These are phyloP conservation scores for Penicillium decumbens DNA, from an alignment of 2,329 filamentous ascomycete genomes.

Conservation along the genomic window DNA sequence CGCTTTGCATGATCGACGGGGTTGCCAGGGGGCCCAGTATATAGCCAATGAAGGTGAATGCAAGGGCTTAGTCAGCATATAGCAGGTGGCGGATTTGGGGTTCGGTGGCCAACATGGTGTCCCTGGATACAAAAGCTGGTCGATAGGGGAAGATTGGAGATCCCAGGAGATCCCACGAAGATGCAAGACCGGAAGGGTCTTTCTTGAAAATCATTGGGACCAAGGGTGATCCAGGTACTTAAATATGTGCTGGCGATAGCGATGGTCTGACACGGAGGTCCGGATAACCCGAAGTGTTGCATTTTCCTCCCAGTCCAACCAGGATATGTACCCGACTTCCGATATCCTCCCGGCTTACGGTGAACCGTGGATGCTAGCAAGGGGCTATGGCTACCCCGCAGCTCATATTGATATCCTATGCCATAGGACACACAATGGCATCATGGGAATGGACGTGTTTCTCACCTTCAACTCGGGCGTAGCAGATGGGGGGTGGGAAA, in stretches of 20 bases:
- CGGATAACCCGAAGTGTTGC: slow-evolving; percentile 4
- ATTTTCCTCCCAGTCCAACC: slow-evolving; percentile 1
- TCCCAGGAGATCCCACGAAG: background rate
- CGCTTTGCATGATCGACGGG: slow-evolving; percentile 4
- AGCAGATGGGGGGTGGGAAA: background rate
- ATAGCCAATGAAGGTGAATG: background rate
- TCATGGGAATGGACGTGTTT: slow-evolving; percentile 5
- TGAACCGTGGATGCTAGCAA: background rate
- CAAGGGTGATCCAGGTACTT: background rate
- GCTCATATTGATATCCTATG: background rate
- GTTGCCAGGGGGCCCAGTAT: background rate
- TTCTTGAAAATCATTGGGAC: background rate
- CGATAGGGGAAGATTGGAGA: background rate
- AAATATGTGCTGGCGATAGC: background rate
- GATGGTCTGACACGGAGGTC: background rate
- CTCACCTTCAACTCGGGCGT: background rate
- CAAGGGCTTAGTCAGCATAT: background rate
- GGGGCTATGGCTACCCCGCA: background rate
- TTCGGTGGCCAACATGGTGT: background rate
- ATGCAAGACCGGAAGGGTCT: background rate
- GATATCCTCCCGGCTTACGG: background rate
- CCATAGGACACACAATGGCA: background rate
- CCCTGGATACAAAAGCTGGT: background rate
- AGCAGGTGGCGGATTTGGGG: background rate
- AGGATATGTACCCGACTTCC: slow-evolving; percentile 6